phyloP scores from a whole-genome alignment of 2,329 filamentous ascomycete species.

The Raffaelea albimanens region DNA sequence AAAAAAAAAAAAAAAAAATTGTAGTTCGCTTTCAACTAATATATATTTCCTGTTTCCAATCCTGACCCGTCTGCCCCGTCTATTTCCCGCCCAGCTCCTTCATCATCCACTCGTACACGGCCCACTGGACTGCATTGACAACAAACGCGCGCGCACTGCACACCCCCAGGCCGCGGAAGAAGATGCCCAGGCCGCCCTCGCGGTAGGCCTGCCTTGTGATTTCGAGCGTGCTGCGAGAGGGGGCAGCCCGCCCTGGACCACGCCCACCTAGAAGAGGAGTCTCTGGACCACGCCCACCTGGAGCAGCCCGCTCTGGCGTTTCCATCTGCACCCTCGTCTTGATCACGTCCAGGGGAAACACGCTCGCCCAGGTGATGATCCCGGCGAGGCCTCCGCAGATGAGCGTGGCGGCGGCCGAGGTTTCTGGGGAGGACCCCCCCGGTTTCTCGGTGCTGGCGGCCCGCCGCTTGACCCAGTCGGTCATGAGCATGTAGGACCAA shows the following conservation, averaged over 20 bases:
- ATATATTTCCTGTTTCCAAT: too few species aligned
- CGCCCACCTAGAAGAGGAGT: too few species aligned
- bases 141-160: constrained; percentile 83
- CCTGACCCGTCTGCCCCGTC: neutral
- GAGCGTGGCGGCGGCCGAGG: constrained; percentile 44
- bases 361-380: constrained; percentile 77
- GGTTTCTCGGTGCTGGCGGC: neutral
- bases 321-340: constrained; percentile 90
- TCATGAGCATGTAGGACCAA: constrained; percentile 78
- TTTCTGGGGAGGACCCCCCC: too few species aligned
- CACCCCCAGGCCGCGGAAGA: constrained; percentile 66
- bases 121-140: constrained; percentile 91
- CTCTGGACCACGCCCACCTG: too few species aligned
- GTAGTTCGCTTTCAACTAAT: neutral
- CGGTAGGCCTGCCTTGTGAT: constrained; percentile 59
- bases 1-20: neutral
- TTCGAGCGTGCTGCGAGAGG: constrained; percentile 49
- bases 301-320: constrained; percentile 21
- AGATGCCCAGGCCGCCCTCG: constrained; percentile 49
- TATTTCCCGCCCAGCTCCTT: constrained; percentile 30
- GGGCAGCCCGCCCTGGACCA: constrained; percentile 14
- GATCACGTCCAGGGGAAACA: constrained; percentile 86
- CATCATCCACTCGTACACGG: constrained; percentile 86
- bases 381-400: constrained; percentile 83
- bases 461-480: constrained; percentile 27